Evolutionary conservation across 441 rosid species (phyloP), one percentile per base, ranked within the genome.

Genomic region (Biscutella laevigata): DNA sequence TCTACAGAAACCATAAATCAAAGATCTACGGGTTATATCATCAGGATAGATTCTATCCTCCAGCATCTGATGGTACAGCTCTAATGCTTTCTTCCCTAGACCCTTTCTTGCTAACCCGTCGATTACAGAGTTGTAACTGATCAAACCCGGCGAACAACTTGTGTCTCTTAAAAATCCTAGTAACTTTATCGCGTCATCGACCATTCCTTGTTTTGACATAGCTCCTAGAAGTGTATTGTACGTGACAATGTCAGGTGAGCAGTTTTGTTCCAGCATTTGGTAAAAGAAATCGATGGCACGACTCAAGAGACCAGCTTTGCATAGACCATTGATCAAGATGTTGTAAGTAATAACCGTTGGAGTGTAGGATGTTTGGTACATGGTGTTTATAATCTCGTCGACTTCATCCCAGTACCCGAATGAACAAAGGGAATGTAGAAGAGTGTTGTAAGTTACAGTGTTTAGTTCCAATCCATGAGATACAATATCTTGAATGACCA

Each of bases 321-420:
- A 84, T 70, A 86, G 64, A 35, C 94, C 88, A 28, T 78, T 86
- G 12, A 89, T 82, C 76, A 89, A 24, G 21, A 81, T 84, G 66
- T 86, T 89, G 79, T 79, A 89, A 37, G 94, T 84, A 14, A 82
- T 58, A 35, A 77, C 74, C 0, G 82, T 79, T 3, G 94, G 91
- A 53, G 47, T 50, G 59, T 70, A 77, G 0, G 68, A 60, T 10
- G 79, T 73, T 48, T 56, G 62, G 58, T 67, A 74, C 94, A 86
- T 90, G 67, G 75, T 64, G 26, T 46, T 61, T 36, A 86, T 71
- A 56, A 86, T 67, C 71, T 76, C 87, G 54, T 77, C 80, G 9
- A 79, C 89, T 77, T 71, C 82, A 59, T 79, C 80, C 97, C 95
- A 89, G 34, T 56, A 70, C 40, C 84, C 81, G 32, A 42, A 71